Conservation (phyloP, 2,329 filamentous ascomycete species). For the Sclerotinia nivalis region DNA sequence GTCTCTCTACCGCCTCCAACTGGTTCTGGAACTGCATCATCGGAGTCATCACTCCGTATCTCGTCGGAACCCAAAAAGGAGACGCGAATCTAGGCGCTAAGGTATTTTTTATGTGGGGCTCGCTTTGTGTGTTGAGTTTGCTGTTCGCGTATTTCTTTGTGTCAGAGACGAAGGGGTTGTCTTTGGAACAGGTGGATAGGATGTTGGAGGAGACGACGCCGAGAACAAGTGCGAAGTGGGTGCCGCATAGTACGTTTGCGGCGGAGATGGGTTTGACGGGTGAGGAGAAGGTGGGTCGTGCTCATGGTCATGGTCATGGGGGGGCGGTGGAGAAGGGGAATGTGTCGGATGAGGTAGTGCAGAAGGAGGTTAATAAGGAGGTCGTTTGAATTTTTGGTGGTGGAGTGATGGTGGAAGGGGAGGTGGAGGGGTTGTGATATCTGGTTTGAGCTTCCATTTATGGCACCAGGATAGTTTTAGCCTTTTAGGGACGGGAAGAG, state of each 20-base stretch:
- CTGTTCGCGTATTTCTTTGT: conserved; percentile 61
- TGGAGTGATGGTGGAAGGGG: too few relatives aligned
- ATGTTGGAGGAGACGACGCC: conserved; percentile 54
- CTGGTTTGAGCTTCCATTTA: conserved; percentile 3
- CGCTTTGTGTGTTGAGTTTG: conserved; percentile 55
- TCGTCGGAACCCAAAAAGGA: conserved; percentile 61
- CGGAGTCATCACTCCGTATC: conserved; percentile 72
- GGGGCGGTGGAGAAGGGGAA: conserved; percentile 23
- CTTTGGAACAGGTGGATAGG: conserved; percentile 71
- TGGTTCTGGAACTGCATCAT: conserved; percentile 83
- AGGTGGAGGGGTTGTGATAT: too few relatives aligned
- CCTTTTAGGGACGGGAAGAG: too few relatives aligned
- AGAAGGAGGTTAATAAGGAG: conserved; percentile 18
- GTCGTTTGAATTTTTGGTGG: conserved; percentile 18
- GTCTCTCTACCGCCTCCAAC: conserved; percentile 83
- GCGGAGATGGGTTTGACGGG: conserved; percentile 32
- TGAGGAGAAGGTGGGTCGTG: conserved; percentile 21
- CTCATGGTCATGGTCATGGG: neutral
- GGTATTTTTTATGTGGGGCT: conserved; percentile 60
- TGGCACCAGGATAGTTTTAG: neutral
- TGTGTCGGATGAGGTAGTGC: neutral
- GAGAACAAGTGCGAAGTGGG: conserved; percentile 39
- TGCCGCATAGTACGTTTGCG: conserved; percentile 39
- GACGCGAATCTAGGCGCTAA: conserved; percentile 37
- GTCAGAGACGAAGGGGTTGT: conserved; percentile 73